phyloP scores from a whole-genome alignment of 345 rosid genomes.

The Corchorus olitorius region DNA sequence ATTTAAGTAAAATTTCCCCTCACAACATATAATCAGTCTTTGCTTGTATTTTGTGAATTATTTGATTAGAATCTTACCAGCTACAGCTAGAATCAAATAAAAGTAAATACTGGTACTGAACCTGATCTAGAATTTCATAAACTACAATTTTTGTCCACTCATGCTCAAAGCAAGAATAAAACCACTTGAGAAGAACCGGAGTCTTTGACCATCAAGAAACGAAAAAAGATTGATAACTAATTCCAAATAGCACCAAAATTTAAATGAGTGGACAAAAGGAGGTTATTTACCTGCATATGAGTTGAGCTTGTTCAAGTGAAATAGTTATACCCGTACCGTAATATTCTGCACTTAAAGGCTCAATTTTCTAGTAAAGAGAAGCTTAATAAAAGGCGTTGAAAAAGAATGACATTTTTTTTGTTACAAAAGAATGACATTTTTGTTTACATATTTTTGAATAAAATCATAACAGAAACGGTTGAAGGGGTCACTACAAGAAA shows the following conservation, averaged over 20 bases:
- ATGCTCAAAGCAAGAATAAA: constrained; percentile 12
- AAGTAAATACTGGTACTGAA: too few species aligned
- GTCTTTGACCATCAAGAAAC: background rate
- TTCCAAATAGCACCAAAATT: background rate
- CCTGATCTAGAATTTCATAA: background rate
- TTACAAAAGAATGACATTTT: too few species aligned
- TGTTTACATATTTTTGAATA: background rate
- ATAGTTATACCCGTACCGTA: constrained; percentile 70
- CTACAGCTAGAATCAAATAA: too few species aligned
- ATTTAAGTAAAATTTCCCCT: background rate
- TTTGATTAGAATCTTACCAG: too few species aligned
- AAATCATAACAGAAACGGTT: background rate
- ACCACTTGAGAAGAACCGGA: background rate
- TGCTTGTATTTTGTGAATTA: background rate
- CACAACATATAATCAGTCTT: background rate
- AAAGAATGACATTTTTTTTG: constrained; percentile 22
- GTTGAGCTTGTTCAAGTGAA: constrained; percentile 74
- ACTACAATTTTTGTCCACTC: background rate
- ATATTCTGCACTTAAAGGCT: constrained; percentile 66
- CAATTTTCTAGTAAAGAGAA: constrained; percentile 31
- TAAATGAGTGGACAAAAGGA: background rate
- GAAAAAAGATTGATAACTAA: background rate
- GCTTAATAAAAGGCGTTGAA: constrained; percentile 13
- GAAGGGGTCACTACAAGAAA: too few species aligned
- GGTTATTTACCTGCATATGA: constrained; percentile 68